Percentiles rank a stretch among this genome's conserved stretches.
Conservation (phyloP, 2,329 filamentous ascomycete genomes). For the Alternaria sp. region DNA sequence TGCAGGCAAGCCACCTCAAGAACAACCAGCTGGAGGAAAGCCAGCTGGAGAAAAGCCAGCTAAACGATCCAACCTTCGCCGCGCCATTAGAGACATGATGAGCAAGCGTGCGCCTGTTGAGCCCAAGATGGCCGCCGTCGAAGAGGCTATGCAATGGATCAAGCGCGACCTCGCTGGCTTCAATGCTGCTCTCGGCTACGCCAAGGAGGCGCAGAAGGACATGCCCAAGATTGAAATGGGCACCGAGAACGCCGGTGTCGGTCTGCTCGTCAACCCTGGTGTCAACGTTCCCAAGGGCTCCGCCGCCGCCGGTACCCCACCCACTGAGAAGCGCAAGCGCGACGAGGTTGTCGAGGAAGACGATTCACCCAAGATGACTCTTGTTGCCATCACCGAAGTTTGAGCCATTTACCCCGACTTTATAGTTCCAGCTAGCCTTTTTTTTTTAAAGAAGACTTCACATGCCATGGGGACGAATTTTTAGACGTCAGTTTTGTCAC, state of each 20-base stretch:
- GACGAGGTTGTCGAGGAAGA: slow-evolving; percentile 43
- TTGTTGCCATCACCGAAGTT: slow-evolving; percentile 53
- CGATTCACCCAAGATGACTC: slow-evolving; percentile 50
- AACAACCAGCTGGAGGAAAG: not conserved
- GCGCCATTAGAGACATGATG: slow-evolving; percentile 38
- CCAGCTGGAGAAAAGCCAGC: slow-evolving; percentile 33
- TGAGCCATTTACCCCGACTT: slow-evolving; percentile 27
- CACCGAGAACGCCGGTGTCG: slow-evolving; percentile 56
- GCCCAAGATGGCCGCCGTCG: slow-evolving; percentile 43
- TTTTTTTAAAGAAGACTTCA: not conserved
- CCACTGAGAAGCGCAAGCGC: slow-evolving; percentile 32
- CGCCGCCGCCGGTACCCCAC: slow-evolving; percentile 47
- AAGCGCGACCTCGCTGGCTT: slow-evolving; percentile 61
- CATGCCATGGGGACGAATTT: not conserved
- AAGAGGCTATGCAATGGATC: slow-evolving; percentile 50
- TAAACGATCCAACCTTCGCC: slow-evolving; percentile 40
- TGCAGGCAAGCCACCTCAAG: slow-evolving; percentile 26
- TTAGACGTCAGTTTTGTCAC: not conserved
- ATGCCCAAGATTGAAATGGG: slow-evolving; percentile 61
- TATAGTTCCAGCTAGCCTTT: not conserved
- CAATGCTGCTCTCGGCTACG: slow-evolving; percentile 58
- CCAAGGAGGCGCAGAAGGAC: slow-evolving; percentile 58
- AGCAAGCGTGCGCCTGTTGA: slow-evolving; percentile 39
- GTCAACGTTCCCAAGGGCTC: slow-evolving; percentile 50
- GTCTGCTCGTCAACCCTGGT: slow-evolving; percentile 51